Evolutionary conservation across 2,329 filamentous ascomycete genomes (phyloP).

Genomic region (Helicocarpus griseus): DNA sequence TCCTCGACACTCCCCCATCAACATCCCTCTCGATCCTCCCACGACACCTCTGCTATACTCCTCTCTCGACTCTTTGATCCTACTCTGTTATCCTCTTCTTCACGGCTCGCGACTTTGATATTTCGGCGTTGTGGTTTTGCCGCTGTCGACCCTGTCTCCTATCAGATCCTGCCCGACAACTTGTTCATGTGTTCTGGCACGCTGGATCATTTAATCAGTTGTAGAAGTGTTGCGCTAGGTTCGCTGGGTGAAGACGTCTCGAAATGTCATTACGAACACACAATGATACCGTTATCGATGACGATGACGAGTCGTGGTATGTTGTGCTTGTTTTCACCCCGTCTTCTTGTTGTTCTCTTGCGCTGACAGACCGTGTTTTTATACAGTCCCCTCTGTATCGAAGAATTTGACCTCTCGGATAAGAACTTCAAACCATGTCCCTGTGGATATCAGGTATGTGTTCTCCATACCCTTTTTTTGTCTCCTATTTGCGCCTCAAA

Average conservation of each 20-base stretch:
- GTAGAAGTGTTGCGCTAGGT: constrained; percentile 4
- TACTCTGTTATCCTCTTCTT: not conserved
- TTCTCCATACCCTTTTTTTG: not conserved
- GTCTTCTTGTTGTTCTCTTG: not conserved
- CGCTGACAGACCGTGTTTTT: constrained; percentile 6
- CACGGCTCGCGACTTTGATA: not conserved
- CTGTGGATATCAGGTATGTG: constrained; percentile 86
- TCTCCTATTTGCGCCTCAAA: constrained; percentile 4
- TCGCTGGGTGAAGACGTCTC: constrained; percentile 13
- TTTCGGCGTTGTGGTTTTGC: constrained; percentile 3
- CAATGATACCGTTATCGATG: constrained; percentile 41
- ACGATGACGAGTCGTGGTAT: constrained; percentile 41
- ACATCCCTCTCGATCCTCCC: constrained; percentile 3
- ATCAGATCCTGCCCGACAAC: not conserved
- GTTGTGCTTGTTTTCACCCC: constrained; percentile 8
- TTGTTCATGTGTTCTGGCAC: constrained; percentile 16
- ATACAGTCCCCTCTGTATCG: constrained; percentile 84
- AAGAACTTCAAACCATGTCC: constrained; percentile 95
- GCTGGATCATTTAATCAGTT: constrained; percentile 16
- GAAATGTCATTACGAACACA: constrained; percentile 37
- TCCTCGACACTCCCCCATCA: constrained; percentile 4
- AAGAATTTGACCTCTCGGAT: constrained; percentile 97
- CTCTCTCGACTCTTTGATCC: not conserved
- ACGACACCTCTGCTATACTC: not conserved
- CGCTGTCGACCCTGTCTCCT: constrained; percentile 5